Conservation (phyloP, 306 rosid species). For the Cucumis sativus region DNA sequence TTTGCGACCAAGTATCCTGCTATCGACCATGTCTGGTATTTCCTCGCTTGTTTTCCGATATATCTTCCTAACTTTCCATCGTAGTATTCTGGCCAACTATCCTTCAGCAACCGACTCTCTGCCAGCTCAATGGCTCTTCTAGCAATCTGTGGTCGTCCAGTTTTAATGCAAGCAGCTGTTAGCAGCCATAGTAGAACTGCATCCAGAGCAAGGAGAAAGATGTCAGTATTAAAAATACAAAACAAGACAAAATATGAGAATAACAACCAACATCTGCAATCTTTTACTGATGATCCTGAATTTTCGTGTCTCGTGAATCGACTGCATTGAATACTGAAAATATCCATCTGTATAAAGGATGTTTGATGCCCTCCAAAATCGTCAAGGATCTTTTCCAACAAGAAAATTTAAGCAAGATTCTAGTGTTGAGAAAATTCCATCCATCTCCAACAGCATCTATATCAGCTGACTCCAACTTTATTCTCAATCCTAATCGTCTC, state of each 20-base stretch:
- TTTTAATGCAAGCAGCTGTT: conserved; percentile 9
- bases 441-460: background rate
- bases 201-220: background rate
- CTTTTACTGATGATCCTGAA: background rate
- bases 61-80: conserved; percentile 9
- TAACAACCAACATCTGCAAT: background rate
- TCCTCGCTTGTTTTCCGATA: conserved; percentile 5
- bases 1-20: conserved; percentile 10
- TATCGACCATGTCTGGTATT: conserved; percentile 11
- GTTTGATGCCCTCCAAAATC: background rate
- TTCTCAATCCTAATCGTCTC: too few relatives aligned
- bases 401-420: background rate
- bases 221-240: background rate
- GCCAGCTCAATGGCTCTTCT: conserved; percentile 6
- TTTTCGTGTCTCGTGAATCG: background rate
- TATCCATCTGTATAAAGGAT: background rate
- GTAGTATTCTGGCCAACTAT: conserved; percentile 5
- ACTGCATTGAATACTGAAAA: background rate
- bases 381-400: background rate
- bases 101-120: conserved; percentile 8
- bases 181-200: conserved; percentile 12
- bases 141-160: conserved; percentile 8
- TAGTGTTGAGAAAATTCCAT: background rate
- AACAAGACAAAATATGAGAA: background rate
- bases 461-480: background rate